Evolutionary conservation across 768 basidiomycete genomes (phyloP).

Genomic region (Xerocomellus amylosporus): DNA sequence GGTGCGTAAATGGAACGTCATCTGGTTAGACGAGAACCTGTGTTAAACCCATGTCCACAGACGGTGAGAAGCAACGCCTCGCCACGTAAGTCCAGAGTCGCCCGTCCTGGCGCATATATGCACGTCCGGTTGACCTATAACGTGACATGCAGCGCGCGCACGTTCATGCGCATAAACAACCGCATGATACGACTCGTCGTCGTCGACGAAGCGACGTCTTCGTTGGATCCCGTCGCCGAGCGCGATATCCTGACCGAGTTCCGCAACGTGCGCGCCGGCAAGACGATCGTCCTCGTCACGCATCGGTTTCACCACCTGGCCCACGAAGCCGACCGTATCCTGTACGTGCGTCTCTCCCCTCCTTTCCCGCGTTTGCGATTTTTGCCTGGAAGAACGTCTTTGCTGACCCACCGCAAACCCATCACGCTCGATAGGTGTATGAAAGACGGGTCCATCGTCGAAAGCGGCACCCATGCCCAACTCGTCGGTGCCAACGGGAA

Average conservation of each 20-base stretch:
- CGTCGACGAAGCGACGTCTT: constrained; percentile 58
- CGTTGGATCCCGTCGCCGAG: constrained; percentile 55
- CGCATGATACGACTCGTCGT: constrained; percentile 45
- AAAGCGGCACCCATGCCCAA: constrained; percentile 30
- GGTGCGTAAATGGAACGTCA: constrained; percentile 7
- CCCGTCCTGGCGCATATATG: not conserved
- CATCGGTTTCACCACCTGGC: constrained; percentile 54
- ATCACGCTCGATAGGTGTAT: constrained; percentile 23
- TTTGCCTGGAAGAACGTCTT: not conserved
- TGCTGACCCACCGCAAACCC: not conserved
- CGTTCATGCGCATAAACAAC: constrained; percentile 39
- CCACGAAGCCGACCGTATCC: constrained; percentile 47
- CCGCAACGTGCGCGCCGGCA: constrained; percentile 38
- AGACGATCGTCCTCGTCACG: constrained; percentile 55
- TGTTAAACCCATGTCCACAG: constrained; percentile 13
- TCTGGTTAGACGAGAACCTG: constrained; percentile 1
- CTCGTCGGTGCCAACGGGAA: constrained; percentile 23
- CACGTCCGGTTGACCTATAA: not conserved
- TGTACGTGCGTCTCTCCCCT: constrained; percentile 36
- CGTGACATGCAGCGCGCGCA: constrained; percentile 38
- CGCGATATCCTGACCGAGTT: constrained; percentile 44
- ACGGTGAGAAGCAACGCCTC: constrained; percentile 49
- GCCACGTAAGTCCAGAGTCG: constrained; percentile 39
- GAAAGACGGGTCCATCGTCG: constrained; percentile 32
- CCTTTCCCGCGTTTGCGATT: too few relatives aligned